phyloP scores from a whole-genome alignment of 768 basidiomycete species.

The Rhodotorula kratochvilovae region DNA sequence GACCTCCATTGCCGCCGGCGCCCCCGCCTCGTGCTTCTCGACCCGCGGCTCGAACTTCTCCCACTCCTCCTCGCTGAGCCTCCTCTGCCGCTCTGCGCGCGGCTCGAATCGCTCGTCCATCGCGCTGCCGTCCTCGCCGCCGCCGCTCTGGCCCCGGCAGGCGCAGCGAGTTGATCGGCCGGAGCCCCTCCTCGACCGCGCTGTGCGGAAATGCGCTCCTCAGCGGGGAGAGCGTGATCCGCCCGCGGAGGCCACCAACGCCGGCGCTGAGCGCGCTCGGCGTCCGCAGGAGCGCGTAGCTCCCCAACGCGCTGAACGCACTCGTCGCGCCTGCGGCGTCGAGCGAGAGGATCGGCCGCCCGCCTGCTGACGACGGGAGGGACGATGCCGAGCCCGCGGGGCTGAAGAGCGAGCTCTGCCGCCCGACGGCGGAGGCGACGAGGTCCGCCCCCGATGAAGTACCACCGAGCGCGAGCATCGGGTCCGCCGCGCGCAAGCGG shows the following conservation, averaged over 20 bases:
- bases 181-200: conserved; percentile 1
- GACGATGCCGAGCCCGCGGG: background rate
- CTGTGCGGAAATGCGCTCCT: background rate
- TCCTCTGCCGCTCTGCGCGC: background rate
- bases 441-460: background rate
- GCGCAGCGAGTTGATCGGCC: conserved; percentile 4
- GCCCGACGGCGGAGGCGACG: background rate
- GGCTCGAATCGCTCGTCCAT: conserved; percentile 3
- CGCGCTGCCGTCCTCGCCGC: background rate
- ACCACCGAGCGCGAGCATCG: background rate
- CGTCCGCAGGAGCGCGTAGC: conserved; percentile 5
- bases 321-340: background rate
- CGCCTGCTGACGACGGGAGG: background rate
- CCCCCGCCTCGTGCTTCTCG: background rate
- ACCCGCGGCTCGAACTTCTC: background rate
- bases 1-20: background rate
- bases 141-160: background rate
- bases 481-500: conserved; percentile 1
- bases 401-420: background rate
- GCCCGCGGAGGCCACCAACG: too few relatives aligned
- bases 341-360: background rate
- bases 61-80: background rate
- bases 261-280: background rate
- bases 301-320: background rate
- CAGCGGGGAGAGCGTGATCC: conserved; percentile 4